phyloP scores from a whole-genome alignment of 495 filamentous ascomycete genomes.

The Aspergillus olivimuriae region DNA sequence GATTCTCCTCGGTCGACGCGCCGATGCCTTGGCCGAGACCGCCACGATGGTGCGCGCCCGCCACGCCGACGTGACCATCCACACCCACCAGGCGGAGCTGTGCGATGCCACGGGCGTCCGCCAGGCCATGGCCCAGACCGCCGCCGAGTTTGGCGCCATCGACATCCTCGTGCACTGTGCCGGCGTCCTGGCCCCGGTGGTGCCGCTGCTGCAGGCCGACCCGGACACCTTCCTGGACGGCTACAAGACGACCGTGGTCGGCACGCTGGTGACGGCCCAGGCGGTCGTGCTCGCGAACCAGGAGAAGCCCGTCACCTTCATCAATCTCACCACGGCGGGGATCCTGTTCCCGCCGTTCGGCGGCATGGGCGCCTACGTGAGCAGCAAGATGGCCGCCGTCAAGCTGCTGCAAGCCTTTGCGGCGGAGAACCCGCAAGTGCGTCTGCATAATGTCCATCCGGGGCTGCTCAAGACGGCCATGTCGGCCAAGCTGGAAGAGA shows the following conservation, averaged over 20 bases:
- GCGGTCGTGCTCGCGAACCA: conserved; percentile 22
- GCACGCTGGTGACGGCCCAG: conserved; percentile 20
- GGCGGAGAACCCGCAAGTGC: conserved; percentile 33
- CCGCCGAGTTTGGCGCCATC: conserved; percentile 14
- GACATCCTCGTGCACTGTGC: conserved; percentile 36
- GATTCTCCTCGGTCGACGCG: conserved; percentile 30
- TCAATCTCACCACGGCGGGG: conserved; percentile 25
- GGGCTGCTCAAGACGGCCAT: conserved; percentile 31
- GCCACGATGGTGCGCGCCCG: conserved; percentile 24
- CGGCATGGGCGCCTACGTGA: conserved; percentile 26
- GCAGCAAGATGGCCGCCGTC: conserved; percentile 30
- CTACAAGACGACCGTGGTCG: conserved; percentile 31
- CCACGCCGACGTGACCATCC: conserved; percentile 8
- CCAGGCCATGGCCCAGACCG: conserved; percentile 7
- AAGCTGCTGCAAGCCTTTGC: conserved; percentile 36
- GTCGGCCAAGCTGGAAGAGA: conserved; percentile 11
- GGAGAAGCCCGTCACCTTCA: conserved; percentile 17
- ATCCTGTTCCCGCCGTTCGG: conserved; percentile 22
- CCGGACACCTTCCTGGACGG: conserved; percentile 18
- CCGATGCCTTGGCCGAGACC: conserved; percentile 25
- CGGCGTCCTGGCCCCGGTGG: conserved; percentile 15
- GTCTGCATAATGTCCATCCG: conserved; percentile 33
- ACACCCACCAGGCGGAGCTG: conserved; percentile 12
- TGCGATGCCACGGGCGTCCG: conserved; percentile 15
- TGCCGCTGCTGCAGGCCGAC: conserved; percentile 15